Evolutionary conservation across 495 filamentous ascomycete species (phyloP).

Genomic region (Platismatia glauca): DNA sequence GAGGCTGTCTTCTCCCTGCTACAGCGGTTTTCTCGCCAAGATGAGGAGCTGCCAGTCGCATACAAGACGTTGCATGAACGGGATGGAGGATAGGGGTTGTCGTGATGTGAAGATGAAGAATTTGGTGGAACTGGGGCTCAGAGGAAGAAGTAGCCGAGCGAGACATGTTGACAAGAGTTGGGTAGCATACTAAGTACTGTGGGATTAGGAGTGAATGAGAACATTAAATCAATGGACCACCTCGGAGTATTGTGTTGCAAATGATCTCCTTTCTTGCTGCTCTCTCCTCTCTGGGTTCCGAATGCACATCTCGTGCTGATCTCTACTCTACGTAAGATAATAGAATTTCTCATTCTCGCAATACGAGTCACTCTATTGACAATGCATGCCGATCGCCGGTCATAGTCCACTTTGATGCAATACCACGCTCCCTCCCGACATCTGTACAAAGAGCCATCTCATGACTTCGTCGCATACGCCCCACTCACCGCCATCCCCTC

Average conservation of each 20-base stretch:
- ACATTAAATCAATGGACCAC: not conserved
- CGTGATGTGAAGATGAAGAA: not conserved
- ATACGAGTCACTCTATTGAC: not conserved
- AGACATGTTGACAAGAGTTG: not conserved
- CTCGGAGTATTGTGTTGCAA: not conserved
- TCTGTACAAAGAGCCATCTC: not conserved
- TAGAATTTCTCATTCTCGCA: too few relatives aligned
- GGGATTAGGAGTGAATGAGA: not conserved
- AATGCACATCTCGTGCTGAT: not conserved
- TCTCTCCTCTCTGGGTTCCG: not conserved
- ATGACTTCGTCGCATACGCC: not conserved
- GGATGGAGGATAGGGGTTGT: not conserved
- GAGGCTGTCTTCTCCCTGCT: not conserved
- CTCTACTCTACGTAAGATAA: too few relatives aligned
- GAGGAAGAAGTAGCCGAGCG: not conserved
- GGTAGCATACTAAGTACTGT: not conserved
- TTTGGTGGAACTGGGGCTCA: not conserved
- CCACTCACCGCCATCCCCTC: slow-evolving; percentile 28
- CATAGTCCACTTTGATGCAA: not conserved
- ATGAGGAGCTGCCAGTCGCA: not conserved
- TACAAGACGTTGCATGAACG: not conserved
- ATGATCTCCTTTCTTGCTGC: not conserved
- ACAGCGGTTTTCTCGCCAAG: not conserved
- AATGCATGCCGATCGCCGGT: not conserved
- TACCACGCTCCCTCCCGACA: not conserved